Conservation (phyloP, 257 asterid species). For the Thymus quinquecostatus region DNA sequence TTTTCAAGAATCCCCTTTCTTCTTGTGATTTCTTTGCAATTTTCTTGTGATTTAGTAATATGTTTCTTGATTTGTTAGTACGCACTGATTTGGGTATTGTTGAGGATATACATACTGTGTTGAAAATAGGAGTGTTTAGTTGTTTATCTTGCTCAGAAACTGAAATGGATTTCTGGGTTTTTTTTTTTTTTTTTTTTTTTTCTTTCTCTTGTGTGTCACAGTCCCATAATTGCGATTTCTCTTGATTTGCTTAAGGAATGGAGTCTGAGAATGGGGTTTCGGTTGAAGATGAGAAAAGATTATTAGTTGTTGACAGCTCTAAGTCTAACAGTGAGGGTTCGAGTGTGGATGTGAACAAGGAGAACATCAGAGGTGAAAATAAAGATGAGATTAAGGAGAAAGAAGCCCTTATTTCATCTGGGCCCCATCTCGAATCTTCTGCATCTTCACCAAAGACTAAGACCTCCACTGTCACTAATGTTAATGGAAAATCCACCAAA, state of each 20-base stretch:
- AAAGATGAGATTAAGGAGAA: conserved; percentile 35
- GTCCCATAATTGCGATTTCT: conserved; percentile 24
- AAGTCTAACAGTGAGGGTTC: conserved; percentile 36
- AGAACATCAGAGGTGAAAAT: conserved; percentile 38
- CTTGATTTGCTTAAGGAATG: conserved; percentile 38
- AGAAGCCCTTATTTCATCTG: conserved; percentile 34
- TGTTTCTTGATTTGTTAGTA: background rate
- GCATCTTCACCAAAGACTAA: conserved; percentile 36
- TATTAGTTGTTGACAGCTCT: conserved; percentile 37
- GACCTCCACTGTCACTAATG: conserved; percentile 27
- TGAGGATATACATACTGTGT: background rate
- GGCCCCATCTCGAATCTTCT: conserved; percentile 33
- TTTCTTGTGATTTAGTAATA: background rate
- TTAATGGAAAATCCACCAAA: conserved; percentile 32
- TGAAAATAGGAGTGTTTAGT: background rate
- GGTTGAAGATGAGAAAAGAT: conserved; percentile 54
- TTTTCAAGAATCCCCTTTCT: background rate
- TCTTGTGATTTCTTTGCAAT: conserved; percentile 24
- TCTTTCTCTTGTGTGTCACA: background rate
- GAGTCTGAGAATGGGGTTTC: conserved; percentile 63
- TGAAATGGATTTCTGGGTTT: conserved; percentile 12
- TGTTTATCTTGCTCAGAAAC: background rate
- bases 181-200: background rate
- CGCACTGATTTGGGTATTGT: conserved; percentile 6
- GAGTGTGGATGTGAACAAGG: conserved; percentile 44